Conservation (phyloP, 2,329 filamentous ascomycete genomes). For the Fusarium nisikadoi region DNA sequence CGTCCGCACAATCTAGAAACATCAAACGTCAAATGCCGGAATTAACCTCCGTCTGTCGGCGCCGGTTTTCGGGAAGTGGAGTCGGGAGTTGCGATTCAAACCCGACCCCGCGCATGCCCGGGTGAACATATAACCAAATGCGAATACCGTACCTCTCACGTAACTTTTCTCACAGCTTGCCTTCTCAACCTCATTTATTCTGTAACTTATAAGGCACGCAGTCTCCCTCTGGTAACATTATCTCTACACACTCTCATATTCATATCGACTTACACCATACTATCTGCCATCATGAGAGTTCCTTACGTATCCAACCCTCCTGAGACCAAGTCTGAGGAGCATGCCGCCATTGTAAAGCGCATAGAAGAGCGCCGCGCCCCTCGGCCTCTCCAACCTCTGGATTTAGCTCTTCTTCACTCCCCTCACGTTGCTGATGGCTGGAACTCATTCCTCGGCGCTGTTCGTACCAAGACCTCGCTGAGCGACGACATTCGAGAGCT, state of each 20-base stretch:
- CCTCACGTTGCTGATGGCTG: constrained; percentile 80
- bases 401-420: constrained; percentile 79
- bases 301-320: constrained; percentile 70
- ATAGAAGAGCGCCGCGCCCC: constrained; percentile 73
- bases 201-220: neutral
- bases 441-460: constrained; percentile 74
- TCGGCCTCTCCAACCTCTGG: constrained; percentile 77
- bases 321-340: constrained; percentile 55
- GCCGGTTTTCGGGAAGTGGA: constrained; percentile 45
- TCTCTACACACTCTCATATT: neutral
- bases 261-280: constrained; percentile 17
- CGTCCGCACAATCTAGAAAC: neutral
- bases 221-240: neutral
- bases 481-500: constrained; percentile 74
- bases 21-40: constrained; percentile 13
- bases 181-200: neutral
- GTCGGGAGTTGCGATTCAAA: constrained; percentile 40
- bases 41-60: constrained; percentile 29
- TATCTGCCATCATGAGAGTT: constrained; percentile 66
- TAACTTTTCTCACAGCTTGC: neutral
- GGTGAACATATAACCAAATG: constrained; percentile 46
- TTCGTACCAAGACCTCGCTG: constrained; percentile 65
- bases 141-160: neutral
- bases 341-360: constrained; percentile 69
- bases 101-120: constrained; percentile 42